Percentiles rank a stretch among this genome's conserved stretches.
These are phyloP conservation scores for Clarireedia homoeocarpa DNA, from an alignment of 2,329 filamentous ascomycete genomes.

Conservation along the genomic window DNA sequence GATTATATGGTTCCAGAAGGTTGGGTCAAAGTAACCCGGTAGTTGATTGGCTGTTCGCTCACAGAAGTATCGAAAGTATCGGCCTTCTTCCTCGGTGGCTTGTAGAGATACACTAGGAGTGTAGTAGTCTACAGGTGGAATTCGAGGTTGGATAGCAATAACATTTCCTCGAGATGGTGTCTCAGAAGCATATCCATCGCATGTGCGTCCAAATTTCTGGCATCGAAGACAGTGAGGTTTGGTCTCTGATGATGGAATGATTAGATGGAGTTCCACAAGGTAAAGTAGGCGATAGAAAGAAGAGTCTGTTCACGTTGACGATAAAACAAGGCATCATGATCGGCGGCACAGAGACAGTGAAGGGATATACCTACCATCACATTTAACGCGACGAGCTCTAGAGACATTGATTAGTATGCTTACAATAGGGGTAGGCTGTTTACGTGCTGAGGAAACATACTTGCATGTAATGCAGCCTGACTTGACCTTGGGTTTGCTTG, in stretches of 20 bases:
- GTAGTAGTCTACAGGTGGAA: conserved; percentile 23
- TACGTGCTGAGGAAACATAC: conserved; percentile 32
- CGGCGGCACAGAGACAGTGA: no score
- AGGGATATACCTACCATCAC: conserved; percentile 34
- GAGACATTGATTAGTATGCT: neutral
- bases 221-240: conserved; percentile 56
- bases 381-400: conserved; percentile 50
- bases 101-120: conserved; percentile 34
- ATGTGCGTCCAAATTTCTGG: conserved; percentile 48
- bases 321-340: neutral
- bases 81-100: conserved; percentile 44
- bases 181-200: conserved; percentile 46
- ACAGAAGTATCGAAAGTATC: conserved; percentile 55
- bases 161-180: neutral
- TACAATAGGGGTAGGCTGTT: neutral
- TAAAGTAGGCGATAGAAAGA: neutral
- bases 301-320: neutral
- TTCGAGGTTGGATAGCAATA: conserved; percentile 20
- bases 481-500: conserved; percentile 46
- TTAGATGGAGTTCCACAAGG: neutral
- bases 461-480: conserved; percentile 62
- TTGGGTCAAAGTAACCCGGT: conserved; percentile 56
- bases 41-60: conserved; percentile 53
- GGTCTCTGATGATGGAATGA: conserved; percentile 33
- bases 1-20: conserved; percentile 56